Evolutionary conservation across 108 stramenopile species (phyloP).

Genomic region (Hondaea fermentalgiana): DNA sequence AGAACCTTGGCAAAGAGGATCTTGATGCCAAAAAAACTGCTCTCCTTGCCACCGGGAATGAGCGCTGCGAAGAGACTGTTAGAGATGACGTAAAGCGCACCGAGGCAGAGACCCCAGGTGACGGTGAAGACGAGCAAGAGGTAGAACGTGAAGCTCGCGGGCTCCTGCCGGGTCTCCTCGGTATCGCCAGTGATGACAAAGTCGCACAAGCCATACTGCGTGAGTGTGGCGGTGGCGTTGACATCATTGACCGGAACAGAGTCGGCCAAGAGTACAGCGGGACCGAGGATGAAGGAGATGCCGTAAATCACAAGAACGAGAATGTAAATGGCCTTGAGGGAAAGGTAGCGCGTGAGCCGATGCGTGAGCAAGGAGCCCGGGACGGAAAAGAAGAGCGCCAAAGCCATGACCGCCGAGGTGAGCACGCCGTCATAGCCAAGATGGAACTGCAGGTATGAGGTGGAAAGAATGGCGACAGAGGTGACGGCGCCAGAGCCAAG

Average conservation of each 20-base stretch:
- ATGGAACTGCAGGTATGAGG: constrained; percentile 1
- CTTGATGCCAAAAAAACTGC: not conserved
- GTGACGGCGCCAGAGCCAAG: not conserved
- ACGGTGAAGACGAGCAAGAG: not conserved
- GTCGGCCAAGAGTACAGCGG: not conserved
- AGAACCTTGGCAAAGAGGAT: not conserved
- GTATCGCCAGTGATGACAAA: not conserved
- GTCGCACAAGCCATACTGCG: not conserved
- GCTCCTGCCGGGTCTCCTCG: not conserved
- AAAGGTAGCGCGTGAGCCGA: too few species aligned
- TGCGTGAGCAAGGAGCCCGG: not conserved
- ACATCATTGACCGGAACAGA: not conserved
- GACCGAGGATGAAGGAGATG: not conserved
- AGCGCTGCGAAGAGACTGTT: not conserved
- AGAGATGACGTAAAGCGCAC: not conserved
- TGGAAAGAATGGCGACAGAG: not conserved
- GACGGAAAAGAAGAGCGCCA: not conserved
- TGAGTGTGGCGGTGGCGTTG: not conserved
- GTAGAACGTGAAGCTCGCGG: not conserved
- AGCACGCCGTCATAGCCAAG: not conserved
- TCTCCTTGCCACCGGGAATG: not conserved
- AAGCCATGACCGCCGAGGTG: not conserved
- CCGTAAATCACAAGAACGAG: not conserved
- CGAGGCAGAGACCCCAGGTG: not conserved
- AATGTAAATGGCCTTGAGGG: not conserved